Evolutionary conservation across 1,139 yeast genomes (phyloP), one percentile per base, ranked within the genome.

Genomic region (Sugiyamaella paludigena): DNA sequence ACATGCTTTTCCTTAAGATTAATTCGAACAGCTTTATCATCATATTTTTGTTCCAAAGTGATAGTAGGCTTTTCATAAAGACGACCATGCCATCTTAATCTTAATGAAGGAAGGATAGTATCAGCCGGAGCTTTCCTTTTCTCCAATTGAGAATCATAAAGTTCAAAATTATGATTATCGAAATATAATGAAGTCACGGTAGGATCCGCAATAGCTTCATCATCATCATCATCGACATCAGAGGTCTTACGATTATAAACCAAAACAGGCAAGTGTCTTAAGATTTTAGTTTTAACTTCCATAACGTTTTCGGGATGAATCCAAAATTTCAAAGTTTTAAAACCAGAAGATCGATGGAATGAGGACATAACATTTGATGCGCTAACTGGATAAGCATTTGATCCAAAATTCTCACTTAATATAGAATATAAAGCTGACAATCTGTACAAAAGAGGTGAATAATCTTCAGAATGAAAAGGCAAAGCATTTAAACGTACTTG

Each of bases 401-500:
- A 67, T 43, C 59, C 58, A 40, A 62, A 53, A 68, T 85, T 85
- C 55, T 84, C 91, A 65, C 96, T 79, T 58, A 91, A 73, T 55
- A 87, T 84, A 53, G 87, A 83, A 72, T 87, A 91, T 47, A 92
- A 74, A 7, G 84, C 79, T 12, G 95, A 86, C 38, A 91, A 79
- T 63, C 92, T 83, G 74, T 85, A 87, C 59, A 92, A 73, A 55
- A 91, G 75, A 1, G 98, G 98, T 43, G 95, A 84, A 68, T 92
- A 89, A 71, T 91, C 97, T 70, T 92, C 98, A 13, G 91, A 81
- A 66, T 91, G 95, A 76, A 91, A 86, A 1, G 98, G 98, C 61
- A 91, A 75, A 46, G 84, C 84, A 65, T 83, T 84, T 68, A 92
- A 77, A 62, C 98, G 78, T 37, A 92, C 97, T 58, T 87, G 87